Percentiles rank a stretch among this genome's conserved stretches.
Evolutionary conservation across 495 filamentous ascomycete species (phyloP).

Genomic region (Tuber calosporum): DNA sequence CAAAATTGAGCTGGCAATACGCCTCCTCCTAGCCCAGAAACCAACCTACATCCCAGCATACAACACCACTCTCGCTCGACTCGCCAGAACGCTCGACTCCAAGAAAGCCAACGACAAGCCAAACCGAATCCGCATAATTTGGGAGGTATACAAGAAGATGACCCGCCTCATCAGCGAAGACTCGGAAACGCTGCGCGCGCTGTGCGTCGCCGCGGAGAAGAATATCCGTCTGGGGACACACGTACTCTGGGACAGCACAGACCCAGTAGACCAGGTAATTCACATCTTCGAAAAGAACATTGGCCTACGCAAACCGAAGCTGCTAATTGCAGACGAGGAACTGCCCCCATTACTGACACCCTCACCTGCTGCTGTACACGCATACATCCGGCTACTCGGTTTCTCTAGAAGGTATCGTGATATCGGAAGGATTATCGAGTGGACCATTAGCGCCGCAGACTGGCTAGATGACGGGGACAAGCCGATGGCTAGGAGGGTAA

Average conservation of each 20-base stretch:
- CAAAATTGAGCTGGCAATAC: constrained; percentile 9
- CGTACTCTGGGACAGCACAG: constrained; percentile 16
- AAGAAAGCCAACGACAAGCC: not conserved
- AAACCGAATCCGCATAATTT: constrained; percentile 8
- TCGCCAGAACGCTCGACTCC: not conserved
- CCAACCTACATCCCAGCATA: constrained; percentile 30
- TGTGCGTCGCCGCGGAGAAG: constrained; percentile 26
- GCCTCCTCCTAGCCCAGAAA: constrained; percentile 23
- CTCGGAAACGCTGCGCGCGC: constrained; percentile 25
- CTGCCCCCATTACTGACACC: constrained; percentile 13
- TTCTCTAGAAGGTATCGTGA: constrained; percentile 13
- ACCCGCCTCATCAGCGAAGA: not conserved
- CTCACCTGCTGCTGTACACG: constrained; percentile 19
- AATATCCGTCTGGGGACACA: not conserved
- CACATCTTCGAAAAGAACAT: constrained; percentile 16
- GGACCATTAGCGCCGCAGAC: constrained; percentile 3
- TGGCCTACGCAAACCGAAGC: constrained; percentile 1
- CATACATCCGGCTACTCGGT: constrained; percentile 28
- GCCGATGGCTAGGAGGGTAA: constrained; percentile 18
- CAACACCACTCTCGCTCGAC: constrained; percentile 19
- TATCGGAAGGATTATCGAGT: constrained; percentile 12
- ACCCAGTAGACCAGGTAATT: constrained; percentile 14
- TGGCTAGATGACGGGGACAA: not conserved
- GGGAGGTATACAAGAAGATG: constrained; percentile 32
- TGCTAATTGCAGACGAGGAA: not conserved